A percentile compares a stretch with the other conserved stretches of the same genome.
Evolutionary conservation across 305 asterid species (phyloP).

Genomic region (Fraxinus greggii): DNA sequence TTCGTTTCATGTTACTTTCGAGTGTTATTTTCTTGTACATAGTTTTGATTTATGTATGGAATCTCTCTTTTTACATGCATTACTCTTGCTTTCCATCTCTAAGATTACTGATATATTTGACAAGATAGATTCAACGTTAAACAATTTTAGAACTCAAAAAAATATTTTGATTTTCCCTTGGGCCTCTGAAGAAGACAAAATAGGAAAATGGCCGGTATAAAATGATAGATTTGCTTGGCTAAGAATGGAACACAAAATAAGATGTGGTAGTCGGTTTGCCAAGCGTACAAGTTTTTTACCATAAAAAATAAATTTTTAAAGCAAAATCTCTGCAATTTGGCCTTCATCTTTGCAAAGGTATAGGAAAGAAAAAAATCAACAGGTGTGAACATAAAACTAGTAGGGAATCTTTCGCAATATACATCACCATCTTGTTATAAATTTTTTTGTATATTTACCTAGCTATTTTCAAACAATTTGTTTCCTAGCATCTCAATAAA

Average conservation of each 20-base stretch:
- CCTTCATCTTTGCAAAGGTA: background rate
- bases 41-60: too few relatives aligned
- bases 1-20: too few relatives aligned
- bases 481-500: background rate
- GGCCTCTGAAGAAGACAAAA: background rate
- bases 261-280: constrained; percentile 24
- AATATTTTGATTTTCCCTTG: background rate
- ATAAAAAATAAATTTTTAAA: background rate
- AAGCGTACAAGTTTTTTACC: constrained; percentile 24
- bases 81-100: background rate
- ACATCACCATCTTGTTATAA: background rate
- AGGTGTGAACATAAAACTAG: background rate
- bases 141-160: too few relatives aligned
- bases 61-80: too few relatives aligned
- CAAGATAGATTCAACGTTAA: too few relatives aligned
- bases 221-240: background rate
- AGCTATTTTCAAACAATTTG: too few relatives aligned
- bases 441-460: too few relatives aligned
- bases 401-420: background rate
- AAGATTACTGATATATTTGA: background rate
- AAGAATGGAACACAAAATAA: background rate
- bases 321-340: background rate
- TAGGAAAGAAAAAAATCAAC: background rate
- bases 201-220: background rate
- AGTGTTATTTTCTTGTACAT: too few relatives aligned